Percentiles rank a stretch among this genome's conserved stretches.
Evolutionary conservation across 805 yeast genomes (phyloP).

Genomic region (Metschnikowia cubensis): DNA sequence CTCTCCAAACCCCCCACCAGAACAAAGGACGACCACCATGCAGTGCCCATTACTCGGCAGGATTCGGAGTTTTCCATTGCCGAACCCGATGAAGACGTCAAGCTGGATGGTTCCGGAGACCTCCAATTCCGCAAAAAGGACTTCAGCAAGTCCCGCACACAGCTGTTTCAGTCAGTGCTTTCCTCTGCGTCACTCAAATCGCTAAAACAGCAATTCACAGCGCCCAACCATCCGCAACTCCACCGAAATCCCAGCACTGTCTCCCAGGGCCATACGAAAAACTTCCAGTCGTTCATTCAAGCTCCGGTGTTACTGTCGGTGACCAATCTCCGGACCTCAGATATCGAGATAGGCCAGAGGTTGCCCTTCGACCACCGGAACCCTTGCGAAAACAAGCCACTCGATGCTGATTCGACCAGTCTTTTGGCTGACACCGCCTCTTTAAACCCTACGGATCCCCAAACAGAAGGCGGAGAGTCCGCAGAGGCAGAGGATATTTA

Average conservation of each 20-base stretch:
- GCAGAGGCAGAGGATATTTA: conserved; percentile 24
- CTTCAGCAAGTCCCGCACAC: conserved; percentile 34
- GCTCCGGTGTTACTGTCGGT: conserved; percentile 43
- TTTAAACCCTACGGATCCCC: neutral
- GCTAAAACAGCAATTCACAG: conserved; percentile 27
- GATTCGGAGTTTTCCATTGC: neutral
- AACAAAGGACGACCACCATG: neutral
- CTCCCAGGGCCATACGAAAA: conserved; percentile 19
- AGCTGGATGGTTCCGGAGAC: conserved; percentile 14
- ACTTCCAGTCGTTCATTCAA: conserved; percentile 44
- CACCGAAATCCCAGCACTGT: conserved; percentile 14
- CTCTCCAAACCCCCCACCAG: neutral
- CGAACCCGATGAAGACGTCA: conserved; percentile 3
- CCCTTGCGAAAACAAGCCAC: conserved; percentile 1
- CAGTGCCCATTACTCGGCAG: conserved; percentile 1
- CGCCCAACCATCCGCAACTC: conserved; percentile 12
- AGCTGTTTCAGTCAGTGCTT: conserved; percentile 42
- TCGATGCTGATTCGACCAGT: neutral
- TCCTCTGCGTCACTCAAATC: conserved; percentile 42
- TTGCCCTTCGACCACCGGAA: conserved; percentile 33
- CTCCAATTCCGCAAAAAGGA: conserved; percentile 38
- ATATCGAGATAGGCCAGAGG: conserved; percentile 39
- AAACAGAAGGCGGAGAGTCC: neutral
- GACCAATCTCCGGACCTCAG: conserved; percentile 27
- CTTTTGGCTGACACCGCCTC: neutral